Evolutionary conservation across 495 filamentous ascomycete species (phyloP).

Genomic region (Penicillium odoratum): DNA sequence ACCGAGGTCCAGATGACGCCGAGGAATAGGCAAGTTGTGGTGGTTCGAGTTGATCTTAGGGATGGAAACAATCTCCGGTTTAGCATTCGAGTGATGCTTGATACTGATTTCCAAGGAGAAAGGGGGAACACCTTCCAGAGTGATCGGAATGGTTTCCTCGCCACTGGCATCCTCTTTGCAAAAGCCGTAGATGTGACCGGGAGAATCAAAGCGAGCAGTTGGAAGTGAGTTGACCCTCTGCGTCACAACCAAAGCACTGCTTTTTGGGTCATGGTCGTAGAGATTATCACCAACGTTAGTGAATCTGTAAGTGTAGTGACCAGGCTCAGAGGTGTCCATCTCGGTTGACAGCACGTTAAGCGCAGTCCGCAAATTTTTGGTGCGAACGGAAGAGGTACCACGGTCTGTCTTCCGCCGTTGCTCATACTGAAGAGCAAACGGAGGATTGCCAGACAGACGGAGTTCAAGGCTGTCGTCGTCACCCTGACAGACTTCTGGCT

Average conservation of each 20-base stretch:
- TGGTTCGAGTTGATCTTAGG: slow-evolving; percentile 69
- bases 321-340: slow-evolving; percentile 81
- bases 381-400: slow-evolving; percentile 58
- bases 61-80: slow-evolving; percentile 76
- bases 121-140: slow-evolving; percentile 76
- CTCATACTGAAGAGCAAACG: slow-evolving; percentile 81
- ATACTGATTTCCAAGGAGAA: slow-evolving; percentile 89
- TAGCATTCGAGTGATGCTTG: slow-evolving; percentile 79
- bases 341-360: slow-evolving; percentile 70
- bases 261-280: slow-evolving; percentile 71
- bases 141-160: slow-evolving; percentile 84
- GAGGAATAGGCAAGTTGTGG: slow-evolving; percentile 81
- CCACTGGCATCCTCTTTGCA: slow-evolving; percentile 80
- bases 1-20: slow-evolving; percentile 76
- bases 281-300: slow-evolving; percentile 74
- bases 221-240: slow-evolving; percentile 84
- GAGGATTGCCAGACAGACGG: slow-evolving; percentile 74
- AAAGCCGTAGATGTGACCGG: slow-evolving; percentile 93
- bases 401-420: slow-evolving; percentile 64
- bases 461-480: slow-evolving; percentile 88
- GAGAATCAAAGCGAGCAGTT: slow-evolving; percentile 74
- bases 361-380: slow-evolving; percentile 69
- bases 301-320: slow-evolving; percentile 83
- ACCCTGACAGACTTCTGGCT: slow-evolving; percentile 88
- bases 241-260: slow-evolving; percentile 62